Evolutionary conservation across 306 rosid species (phyloP), one percentile per base, ranked within the genome.

Genomic region (Pyrus betulifolia): DNA sequence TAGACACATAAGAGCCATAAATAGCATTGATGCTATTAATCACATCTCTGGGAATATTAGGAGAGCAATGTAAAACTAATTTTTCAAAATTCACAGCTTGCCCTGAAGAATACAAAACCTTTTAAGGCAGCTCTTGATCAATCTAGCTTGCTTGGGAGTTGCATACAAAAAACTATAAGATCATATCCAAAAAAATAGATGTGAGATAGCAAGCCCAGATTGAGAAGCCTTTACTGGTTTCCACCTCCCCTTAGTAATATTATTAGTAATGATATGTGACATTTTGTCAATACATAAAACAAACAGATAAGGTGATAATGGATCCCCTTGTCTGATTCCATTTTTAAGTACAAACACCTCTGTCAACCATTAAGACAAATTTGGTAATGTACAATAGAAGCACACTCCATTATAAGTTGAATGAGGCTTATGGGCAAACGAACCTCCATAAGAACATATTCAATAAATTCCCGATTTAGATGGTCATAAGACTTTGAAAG

Each of bases 201-300:
- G 25, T 6, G 25, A 55, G n/a, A 55, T 2, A 18, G 0, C 1
- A 21, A 0, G 5, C 1, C 25, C 2, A 18, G 0, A 21, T 6
- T 55, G 61, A 55, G 12, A 55, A 55, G 25, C 23, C 3, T 18
- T 18, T 4, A 55, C 61, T 3, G 2, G 60, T 21, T 21, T 55
- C 25, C 25, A 18, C 8, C n/a, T 19, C 25, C 5, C 10, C 0
- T 35, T 35, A 7, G 40, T 35, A 35, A 0, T 11, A 21, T 7
- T 8, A 10, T 8, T 17, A 35, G 40, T 17, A 5, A 55, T 21
- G 3, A 55, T 18, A 21, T 55, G 61, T 4, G 22, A 55, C 11
- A 55, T 2, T 55, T 55, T 55, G 11, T 55, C 27, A 2, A 55
- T 19, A 8, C 61, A 55, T 7, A 55, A 22, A 21, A 21, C 61